Evolutionary conservation across 345 rosid species (phyloP), one percentile per base, ranked within the genome.

Genomic region (Corchorus olitorius): DNA sequence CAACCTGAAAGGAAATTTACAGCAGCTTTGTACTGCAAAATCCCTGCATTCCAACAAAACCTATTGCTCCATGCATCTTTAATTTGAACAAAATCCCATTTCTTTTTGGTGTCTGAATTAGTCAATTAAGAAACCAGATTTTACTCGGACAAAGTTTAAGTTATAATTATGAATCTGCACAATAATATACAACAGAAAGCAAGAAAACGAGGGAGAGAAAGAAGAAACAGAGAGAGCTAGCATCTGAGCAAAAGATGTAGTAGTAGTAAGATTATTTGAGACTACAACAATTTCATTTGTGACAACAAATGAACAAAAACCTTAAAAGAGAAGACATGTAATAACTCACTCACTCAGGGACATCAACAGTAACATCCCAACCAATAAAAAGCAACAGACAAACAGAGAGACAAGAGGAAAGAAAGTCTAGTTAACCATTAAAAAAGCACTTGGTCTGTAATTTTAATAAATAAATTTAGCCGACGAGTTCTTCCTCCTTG

Each of bases 401-500:
- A 55, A 15, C 22, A 35, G 3, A 59, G 49, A 5, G 50, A 49
- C 27, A 27, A 27, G 27, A 27, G 27, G 45, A 39, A 9, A 39
- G 49, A 54, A 19, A 11, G 17, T 2, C 50, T 13, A 14, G 35
- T 8, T 6, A 20, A 34, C 46, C 22, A 22, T 60, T 22, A 4
- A 43, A 41, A 43, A 41, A 50, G 45, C 59, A 45, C 13, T 33
- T 70, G 27, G 27, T 27, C 27, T 27, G 27, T 27, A 27, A 27
- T 52, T 9, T 50, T 50, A 50, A 50, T 2, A 3, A 22, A 39
- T 65, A 3, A 22, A 39, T 65, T 75, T 76, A 87, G 58, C 50
- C 86, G 64, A 67, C 17, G 68, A 95, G 83, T 12, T 89, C 98
- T 11, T 89, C 99, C 81, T 96, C 99, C 89, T 89, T 89, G 97